Evolutionary conservation across 1,284 basidiomycete species (phyloP).

Genomic region (Malassezia psittaci): DNA sequence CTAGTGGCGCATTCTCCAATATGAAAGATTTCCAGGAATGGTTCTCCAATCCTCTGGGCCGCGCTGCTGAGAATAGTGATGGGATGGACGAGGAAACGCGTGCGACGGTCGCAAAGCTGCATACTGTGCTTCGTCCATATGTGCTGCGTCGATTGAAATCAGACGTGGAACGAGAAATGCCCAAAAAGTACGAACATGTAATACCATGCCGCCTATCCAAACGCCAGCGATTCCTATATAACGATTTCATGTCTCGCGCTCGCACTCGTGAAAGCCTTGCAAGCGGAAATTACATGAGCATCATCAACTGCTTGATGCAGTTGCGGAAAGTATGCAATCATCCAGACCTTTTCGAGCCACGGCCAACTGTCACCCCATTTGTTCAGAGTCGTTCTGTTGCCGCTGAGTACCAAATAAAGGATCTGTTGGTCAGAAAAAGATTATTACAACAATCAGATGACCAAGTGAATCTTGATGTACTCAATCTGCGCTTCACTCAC

Average conservation of each 20-base stretch:
- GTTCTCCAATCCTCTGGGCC: constrained; percentile 81
- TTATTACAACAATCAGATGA: constrained; percentile 54
- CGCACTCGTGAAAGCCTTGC: constrained; percentile 75
- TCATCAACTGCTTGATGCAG: constrained; percentile 96
- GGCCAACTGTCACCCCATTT: constrained; percentile 85
- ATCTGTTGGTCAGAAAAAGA: constrained; percentile 67
- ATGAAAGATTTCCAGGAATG: constrained; percentile 89
- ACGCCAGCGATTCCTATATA: constrained; percentile 88
- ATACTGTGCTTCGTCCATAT: constrained; percentile 84
- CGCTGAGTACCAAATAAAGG: constrained; percentile 76
- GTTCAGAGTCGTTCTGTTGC: constrained; percentile 70
- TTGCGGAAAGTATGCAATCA: constrained; percentile 69
- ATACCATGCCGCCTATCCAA: constrained; percentile 85
- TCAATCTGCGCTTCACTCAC: constrained; percentile 60
- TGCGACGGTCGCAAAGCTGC: constrained; percentile 77
- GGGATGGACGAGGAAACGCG: constrained; percentile 70
- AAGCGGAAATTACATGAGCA: constrained; percentile 68
- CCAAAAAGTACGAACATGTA: constrained; percentile 88
- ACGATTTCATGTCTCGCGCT: constrained; percentile 91
- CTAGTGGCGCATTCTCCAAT: constrained; percentile 69
- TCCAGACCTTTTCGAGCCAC: constrained; percentile 87
- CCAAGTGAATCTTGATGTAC: constrained; percentile 57
- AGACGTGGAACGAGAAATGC: constrained; percentile 91
- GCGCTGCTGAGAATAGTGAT: constrained; percentile 79
- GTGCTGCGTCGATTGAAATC: constrained; percentile 85